These are phyloP conservation scores for Pseudogymnoascus sp. DNA, from an alignment of 2,329 filamentous ascomycete species.

Conservation along the genomic window DNA sequence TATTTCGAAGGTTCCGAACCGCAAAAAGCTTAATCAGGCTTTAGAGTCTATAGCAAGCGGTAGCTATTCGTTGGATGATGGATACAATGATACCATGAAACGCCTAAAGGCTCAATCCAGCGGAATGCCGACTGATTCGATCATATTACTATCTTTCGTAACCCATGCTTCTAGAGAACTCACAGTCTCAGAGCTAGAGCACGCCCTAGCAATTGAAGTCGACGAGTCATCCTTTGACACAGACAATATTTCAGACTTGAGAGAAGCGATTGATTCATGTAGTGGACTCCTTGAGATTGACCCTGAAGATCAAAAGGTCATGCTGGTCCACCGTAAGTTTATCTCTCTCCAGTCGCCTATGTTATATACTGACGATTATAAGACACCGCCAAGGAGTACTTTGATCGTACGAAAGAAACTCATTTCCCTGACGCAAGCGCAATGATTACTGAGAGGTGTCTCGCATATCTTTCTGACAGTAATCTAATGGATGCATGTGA, in stretches of 20 bases:
- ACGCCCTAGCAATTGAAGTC: background rate
- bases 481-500: background rate
- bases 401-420: background rate
- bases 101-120: background rate
- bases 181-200: background rate
- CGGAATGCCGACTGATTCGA: background rate
- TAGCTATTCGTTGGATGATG: background rate
- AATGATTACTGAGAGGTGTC: background rate
- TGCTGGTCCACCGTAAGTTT: background rate
- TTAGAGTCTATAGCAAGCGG: background rate
- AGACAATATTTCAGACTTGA: slow-evolving; percentile 5
- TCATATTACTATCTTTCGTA: slow-evolving; percentile 1
- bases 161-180: background rate
- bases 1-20: background rate
- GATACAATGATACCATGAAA: background rate
- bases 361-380: background rate
- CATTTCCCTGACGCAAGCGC: background rate
- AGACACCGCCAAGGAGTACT: background rate
- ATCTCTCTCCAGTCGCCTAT: background rate
- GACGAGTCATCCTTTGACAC: background rate
- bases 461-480: background rate
- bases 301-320: background rate
- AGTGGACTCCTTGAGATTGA: background rate
- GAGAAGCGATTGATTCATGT: background rate
- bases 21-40: background rate